Percentiles rank a stretch among this genome's conserved stretches.
These are phyloP conservation scores for Asterochloris erici DNA, from an alignment of 139 green algal genomes.

Conservation along the genomic window DNA sequence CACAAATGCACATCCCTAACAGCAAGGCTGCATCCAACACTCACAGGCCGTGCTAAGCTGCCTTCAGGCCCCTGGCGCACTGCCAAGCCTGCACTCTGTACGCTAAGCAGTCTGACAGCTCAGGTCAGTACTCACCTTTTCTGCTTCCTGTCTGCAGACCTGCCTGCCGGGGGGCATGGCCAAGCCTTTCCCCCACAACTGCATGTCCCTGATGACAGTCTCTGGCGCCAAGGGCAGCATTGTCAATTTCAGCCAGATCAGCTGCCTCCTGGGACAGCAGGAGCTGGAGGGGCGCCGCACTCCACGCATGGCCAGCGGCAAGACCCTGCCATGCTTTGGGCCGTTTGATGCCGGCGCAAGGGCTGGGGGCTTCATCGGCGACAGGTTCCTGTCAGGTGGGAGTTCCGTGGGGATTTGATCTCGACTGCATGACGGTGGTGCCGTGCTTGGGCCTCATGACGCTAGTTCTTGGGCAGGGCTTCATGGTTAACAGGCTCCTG, in stretches of 20 bases:
- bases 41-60: too few relatives aligned
- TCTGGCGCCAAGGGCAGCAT: conserved; percentile 88
- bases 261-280: conserved; percentile 89
- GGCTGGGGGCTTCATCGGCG: conserved; percentile 86
- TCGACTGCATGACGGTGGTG: too few relatives aligned
- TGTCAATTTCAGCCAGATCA: conserved; percentile 98
- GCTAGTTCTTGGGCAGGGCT: too few relatives aligned
- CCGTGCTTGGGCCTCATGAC: too few relatives aligned
- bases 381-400: conserved; percentile 81
- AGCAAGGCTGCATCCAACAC: too few relatives aligned
- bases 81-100: too few relatives aligned
- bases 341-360: conserved; percentile 78
- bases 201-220: conserved; percentile 94
- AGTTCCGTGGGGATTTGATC: too few relatives aligned
- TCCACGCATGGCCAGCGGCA: conserved; percentile 87
- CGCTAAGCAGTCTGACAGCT: too few relatives aligned
- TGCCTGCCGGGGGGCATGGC: conserved; percentile 72
- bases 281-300: conserved; percentile 95
- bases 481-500: too few relatives aligned
- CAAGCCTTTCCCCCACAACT: conserved; percentile 89
- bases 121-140: too few relatives aligned
- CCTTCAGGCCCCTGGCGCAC: too few relatives aligned
- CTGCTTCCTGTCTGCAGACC: conserved; percentile 13
- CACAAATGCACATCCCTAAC: too few relatives aligned
- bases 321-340: conserved; percentile 96